Evolutionary conservation across 768 basidiomycete species (phyloP), one percentile per base, ranked within the genome.

Genomic region (Russula foetens): DNA sequence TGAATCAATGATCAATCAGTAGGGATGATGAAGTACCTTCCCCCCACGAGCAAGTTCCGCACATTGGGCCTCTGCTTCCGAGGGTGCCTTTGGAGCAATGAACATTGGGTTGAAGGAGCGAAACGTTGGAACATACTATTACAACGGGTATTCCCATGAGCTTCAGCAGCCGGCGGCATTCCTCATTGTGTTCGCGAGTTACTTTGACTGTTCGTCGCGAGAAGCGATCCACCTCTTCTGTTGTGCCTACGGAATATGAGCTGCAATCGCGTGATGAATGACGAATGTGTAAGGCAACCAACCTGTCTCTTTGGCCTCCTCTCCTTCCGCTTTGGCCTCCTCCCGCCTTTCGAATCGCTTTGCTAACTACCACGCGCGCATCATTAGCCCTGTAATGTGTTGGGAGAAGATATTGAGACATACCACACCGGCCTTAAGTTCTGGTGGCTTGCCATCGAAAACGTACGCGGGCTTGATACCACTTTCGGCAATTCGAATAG

Each of bases 71-170:
- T 99, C 97, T 7, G 97, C 97, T 76, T 99, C 97, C 53, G 93
- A 96, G 0, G 97, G 97, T 23, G 97, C 95, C 95, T 98, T 63
- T 9, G 12, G 53, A 29, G 44, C 7, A 53, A 43, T 66, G 43
- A 55, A 44, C 44, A 9, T 48, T 4, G 1, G 23, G 48, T n/a
- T n/a, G 43, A 26, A 43, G 53, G 41, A 52, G 4, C 7, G 33
- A 26, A 66, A 14, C 4, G 7, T 56, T n/a, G 39, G 17, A 35
- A 75, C 90, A 53, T 66, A 94, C 97, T 39, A 97, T 78, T 53
- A 98, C 85, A 51, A 91, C 90, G 4, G 97, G 97, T 43, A 99
- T 98, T 6, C 97, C 97, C 97, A 99, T 99, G 6, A 99, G 81
- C 31, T 77, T 81, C 48, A 99, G 82, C 14, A 99, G 77, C 65